These are phyloP conservation scores for Leishmania guyanensis DNA, from an alignment of 208 protist genomes.

Conservation along the genomic window DNA sequence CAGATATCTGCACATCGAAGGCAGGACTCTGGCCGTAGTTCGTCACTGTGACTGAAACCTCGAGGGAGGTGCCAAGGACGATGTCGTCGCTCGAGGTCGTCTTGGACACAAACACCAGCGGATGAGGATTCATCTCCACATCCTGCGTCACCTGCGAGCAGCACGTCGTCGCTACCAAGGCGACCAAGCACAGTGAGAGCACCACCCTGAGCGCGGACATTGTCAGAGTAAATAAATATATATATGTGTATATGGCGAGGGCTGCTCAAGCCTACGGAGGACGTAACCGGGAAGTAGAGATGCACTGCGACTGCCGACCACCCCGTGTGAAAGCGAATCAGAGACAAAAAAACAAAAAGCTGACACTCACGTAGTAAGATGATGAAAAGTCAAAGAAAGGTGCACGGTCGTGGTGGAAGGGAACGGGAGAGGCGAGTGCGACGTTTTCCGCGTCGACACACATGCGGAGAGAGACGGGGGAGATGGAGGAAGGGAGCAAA, in stretches of 20 bases:
- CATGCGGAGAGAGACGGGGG: neutral
- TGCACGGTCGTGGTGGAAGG: neutral
- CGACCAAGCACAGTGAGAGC: constrained; percentile 27
- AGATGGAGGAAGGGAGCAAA: neutral
- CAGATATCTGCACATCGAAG: constrained; percentile 68
- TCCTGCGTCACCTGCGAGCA: constrained; percentile 21
- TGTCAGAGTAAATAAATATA: neutral
- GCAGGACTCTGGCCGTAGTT: constrained; percentile 85
- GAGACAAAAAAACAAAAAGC: too few species aligned
- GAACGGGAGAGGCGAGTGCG: neutral
- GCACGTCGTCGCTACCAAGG: constrained; percentile 28
- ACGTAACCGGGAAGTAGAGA: neutral
- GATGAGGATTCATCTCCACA: constrained; percentile 40
- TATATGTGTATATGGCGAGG: neutral
- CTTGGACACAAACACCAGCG: constrained; percentile 84
- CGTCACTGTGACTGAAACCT: constrained; percentile 72
- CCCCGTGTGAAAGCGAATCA: neutral
- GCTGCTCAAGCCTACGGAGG: neutral
- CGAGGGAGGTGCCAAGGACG: constrained; percentile 69
- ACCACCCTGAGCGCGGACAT: constrained; percentile 25
- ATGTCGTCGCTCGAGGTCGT: constrained; percentile 72
- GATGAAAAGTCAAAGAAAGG: neutral
- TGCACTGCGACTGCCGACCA: neutral
- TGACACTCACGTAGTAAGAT: neutral
- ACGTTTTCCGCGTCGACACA: neutral